Percentiles rank a stretch among this genome's conserved stretches.
phyloP scores from a whole-genome alignment of 345 rosid species.

The Populus davidiana region DNA sequence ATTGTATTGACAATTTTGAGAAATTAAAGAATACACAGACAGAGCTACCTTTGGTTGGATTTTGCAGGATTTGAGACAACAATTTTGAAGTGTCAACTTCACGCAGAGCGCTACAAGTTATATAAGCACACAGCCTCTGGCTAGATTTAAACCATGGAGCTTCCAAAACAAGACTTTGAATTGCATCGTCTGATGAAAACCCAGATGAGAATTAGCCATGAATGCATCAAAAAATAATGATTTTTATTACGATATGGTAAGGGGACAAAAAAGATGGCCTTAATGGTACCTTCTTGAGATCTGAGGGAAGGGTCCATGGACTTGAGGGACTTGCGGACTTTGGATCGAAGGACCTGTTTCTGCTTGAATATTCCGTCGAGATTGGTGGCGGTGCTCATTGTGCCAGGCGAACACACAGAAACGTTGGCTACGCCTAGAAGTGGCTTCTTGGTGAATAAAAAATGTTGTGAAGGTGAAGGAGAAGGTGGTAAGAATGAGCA shows the following conservation, averaged over 20 bases:
- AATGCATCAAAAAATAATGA: background rate
- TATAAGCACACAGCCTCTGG: conserved; percentile 73
- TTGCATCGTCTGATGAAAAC: conserved; percentile 50
- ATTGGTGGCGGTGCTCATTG: conserved; percentile 18
- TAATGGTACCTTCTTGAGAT: conserved; percentile 57
- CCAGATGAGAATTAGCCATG: background rate
- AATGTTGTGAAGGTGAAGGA: background rate
- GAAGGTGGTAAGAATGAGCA: background rate
- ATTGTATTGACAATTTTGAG: background rate
- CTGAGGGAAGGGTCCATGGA: conserved; percentile 73
- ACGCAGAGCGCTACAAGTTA: conserved; percentile 71
- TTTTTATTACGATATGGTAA: no score
- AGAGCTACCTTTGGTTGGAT: conserved; percentile 34
- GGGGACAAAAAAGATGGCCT: no score
- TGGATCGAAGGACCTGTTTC: conserved; percentile 61
- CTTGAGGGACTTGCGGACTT: conserved; percentile 67
- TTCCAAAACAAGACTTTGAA: conserved; percentile 64
- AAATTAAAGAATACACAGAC: background rate
- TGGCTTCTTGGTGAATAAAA: background rate
- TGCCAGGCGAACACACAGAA: background rate
- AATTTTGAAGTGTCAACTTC: conserved; percentile 81
- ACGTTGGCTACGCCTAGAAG: background rate
- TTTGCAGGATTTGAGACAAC: conserved; percentile 48
- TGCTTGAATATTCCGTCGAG: conserved; percentile 60
- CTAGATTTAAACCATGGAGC: conserved; percentile 85